Conservation (phyloP, 345 rosid species). For the Bruguiera gymnorhiza region DNA sequence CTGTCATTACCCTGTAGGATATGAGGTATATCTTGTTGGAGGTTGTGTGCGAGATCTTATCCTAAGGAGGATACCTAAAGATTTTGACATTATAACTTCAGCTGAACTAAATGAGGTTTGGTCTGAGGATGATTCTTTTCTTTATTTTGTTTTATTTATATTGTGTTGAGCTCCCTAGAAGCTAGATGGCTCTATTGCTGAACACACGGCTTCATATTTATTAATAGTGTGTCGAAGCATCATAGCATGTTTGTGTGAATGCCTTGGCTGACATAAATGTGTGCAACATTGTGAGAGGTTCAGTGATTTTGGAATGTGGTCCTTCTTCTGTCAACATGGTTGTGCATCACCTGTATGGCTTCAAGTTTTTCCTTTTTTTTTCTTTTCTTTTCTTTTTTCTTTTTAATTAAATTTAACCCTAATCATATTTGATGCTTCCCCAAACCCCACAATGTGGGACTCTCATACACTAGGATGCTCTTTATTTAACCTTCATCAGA, state of each 20-base stretch:
- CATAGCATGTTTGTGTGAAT: neutral
- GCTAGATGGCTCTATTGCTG: neutral
- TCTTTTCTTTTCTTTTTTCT: too few relatives aligned
- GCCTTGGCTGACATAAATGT: too few relatives aligned
- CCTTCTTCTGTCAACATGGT: too few relatives aligned
- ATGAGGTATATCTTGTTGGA: slow-evolving; percentile 82
- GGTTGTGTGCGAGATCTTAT: slow-evolving; percentile 89
- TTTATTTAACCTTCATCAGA: too few relatives aligned
- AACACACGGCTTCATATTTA: neutral
- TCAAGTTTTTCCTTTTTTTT: too few relatives aligned
- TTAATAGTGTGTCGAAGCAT: neutral
- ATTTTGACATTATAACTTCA: slow-evolving; percentile 75
- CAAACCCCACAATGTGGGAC: too few relatives aligned
- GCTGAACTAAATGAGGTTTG: slow-evolving; percentile 73
- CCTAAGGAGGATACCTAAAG: slow-evolving; percentile 67
- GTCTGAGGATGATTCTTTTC: neutral
- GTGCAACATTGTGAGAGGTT: too few relatives aligned
- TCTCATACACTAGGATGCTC: too few relatives aligned
- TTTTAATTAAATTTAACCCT: too few relatives aligned
- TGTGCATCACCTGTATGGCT: too few relatives aligned
- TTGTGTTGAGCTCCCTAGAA: neutral
- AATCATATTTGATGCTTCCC: too few relatives aligned
- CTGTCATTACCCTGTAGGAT: slow-evolving; percentile 38
- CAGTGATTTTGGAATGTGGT: too few relatives aligned
- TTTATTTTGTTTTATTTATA: neutral